Conservation (phyloP, 163 green algal genomes). For the Scenedesmus sp. region DNA sequence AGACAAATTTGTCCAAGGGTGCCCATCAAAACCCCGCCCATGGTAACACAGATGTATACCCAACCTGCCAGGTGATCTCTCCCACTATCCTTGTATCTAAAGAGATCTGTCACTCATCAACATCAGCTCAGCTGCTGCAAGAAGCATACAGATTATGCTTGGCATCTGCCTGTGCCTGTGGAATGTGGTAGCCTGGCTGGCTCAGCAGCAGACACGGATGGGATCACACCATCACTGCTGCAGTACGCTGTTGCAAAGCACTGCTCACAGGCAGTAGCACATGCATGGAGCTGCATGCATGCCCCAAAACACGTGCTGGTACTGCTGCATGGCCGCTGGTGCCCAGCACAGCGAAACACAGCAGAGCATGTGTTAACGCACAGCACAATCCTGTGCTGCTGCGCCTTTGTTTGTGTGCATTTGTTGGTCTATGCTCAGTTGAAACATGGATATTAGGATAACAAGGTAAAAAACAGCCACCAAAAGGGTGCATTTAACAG, state of each 20-base stretch:
- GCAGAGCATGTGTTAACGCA: background rate
- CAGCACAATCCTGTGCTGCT: background rate
- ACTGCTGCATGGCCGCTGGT: background rate
- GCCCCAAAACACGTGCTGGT: background rate
- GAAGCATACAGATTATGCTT: background rate
- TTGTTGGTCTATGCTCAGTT: background rate
- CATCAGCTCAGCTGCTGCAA: background rate
- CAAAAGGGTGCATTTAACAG: background rate
- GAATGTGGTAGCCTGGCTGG: too few relatives aligned
- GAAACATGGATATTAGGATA: background rate
- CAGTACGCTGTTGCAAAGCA: background rate
- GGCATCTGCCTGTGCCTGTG: background rate
- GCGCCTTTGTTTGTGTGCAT: background rate
- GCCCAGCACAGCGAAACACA: background rate
- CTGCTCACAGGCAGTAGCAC: background rate
- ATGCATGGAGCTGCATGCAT: background rate
- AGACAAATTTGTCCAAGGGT: too few relatives aligned
- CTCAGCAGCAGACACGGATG: background rate
- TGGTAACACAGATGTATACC: too few relatives aligned
- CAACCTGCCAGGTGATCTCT: too few relatives aligned
- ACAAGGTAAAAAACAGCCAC: background rate
- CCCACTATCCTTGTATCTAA: background rate
- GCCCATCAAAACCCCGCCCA: too few relatives aligned
- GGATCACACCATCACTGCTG: background rate
- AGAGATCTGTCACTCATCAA: background rate